These are phyloP conservation scores for Polyporus arcularius DNA, from an alignment of 768 basidiomycete genomes.

Conservation along the genomic window DNA sequence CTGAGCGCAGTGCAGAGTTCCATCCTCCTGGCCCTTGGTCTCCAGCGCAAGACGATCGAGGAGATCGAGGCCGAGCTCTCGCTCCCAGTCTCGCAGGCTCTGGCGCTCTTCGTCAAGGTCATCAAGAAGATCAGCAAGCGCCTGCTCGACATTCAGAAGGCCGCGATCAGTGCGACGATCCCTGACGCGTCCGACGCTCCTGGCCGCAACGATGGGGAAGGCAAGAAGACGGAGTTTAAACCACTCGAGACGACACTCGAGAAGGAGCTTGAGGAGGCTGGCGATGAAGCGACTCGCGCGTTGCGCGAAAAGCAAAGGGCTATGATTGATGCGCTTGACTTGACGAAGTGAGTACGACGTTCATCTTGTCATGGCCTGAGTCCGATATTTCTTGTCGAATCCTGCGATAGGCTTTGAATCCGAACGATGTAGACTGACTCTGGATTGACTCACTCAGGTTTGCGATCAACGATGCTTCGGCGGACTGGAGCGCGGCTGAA, in stretches of 20 bases:
- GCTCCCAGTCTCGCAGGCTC: slow-evolving; percentile 80
- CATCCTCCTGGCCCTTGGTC: slow-evolving; percentile 84
- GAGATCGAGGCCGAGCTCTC: slow-evolving; percentile 84
- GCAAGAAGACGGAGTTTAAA: slow-evolving; percentile 19
- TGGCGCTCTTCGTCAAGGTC: slow-evolving; percentile 91
- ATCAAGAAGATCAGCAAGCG: slow-evolving; percentile 80
- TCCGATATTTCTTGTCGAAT: too few relatives aligned
- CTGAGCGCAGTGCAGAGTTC: slow-evolving; percentile 90
- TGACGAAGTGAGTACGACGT: slow-evolving; percentile 69
- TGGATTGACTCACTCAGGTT: slow-evolving; percentile 44
- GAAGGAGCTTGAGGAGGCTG: slow-evolving; percentile 57
- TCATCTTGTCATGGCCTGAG: too few relatives aligned
- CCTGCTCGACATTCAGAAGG: slow-evolving; percentile 80
- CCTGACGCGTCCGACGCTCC: slow-evolving; percentile 41
- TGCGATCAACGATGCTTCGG: slow-evolving; percentile 67
- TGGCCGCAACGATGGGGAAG: slow-evolving; percentile 24
- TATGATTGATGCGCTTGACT: slow-evolving; percentile 85
- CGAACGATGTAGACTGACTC: not conserved
- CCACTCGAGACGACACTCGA: slow-evolving; percentile 33
- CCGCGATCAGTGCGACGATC: slow-evolving; percentile 67
- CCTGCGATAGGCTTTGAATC: not conserved
- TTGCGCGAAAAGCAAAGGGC: slow-evolving; percentile 76
- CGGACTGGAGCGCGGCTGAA: slow-evolving; percentile 79
- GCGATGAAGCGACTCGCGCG: slow-evolving; percentile 56
- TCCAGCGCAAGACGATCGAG: slow-evolving; percentile 89